Conservation (phyloP, 2,329 filamentous ascomycete species). For the Microsporum canis region DNA sequence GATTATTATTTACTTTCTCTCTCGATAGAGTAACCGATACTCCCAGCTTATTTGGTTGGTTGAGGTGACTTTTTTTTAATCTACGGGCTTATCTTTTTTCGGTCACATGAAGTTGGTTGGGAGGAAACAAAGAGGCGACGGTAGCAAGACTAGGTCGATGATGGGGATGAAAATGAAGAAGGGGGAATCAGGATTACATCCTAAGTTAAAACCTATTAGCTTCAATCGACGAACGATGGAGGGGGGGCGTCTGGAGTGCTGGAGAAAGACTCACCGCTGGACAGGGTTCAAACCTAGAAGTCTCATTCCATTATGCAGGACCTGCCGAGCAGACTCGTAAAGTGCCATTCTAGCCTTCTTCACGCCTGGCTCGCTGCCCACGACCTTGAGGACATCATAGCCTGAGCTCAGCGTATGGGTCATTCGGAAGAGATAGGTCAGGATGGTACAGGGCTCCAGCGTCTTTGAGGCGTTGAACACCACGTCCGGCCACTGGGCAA, state of each 20-base stretch:
- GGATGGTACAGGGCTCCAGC: constrained; percentile 55
- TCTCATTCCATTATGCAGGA: constrained; percentile 55
- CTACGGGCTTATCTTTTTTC: background rate
- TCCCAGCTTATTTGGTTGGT: background rate
- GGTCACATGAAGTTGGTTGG: background rate
- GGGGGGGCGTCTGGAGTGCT: background rate
- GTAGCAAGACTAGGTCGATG: background rate
- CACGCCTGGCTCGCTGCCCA: constrained; percentile 47
- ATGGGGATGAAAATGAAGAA: background rate
- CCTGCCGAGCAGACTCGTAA: constrained; percentile 52
- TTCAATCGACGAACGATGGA: background rate
- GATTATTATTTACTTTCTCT: no score
- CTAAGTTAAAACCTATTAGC: background rate
- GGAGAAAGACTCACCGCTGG: constrained; percentile 34
- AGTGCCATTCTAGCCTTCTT: constrained; percentile 50
- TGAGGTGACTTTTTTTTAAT: background rate
- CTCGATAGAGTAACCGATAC: background rate
- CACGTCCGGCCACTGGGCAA: constrained; percentile 56
- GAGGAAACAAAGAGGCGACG: background rate
- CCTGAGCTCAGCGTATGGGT: constrained; percentile 50
- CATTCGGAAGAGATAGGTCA: constrained; percentile 58
- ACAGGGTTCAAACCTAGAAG: constrained; percentile 55
- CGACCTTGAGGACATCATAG: constrained; percentile 52
- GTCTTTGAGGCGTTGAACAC: constrained; percentile 53
- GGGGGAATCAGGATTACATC: background rate